Conservation (phyloP, 148 eudicot genomes). For the Gaultheria prostrata region DNA sequence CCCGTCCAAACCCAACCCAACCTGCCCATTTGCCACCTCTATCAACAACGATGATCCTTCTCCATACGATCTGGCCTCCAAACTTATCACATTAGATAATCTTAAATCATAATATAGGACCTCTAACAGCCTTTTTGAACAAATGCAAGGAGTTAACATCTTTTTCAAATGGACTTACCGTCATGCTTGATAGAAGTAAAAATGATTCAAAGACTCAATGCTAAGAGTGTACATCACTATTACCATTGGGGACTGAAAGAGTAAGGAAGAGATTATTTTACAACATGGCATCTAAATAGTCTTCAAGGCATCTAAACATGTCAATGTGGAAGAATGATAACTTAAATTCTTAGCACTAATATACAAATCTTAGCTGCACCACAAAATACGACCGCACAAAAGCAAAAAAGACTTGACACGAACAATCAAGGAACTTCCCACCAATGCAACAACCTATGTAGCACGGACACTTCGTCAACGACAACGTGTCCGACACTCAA, state of each 20-base stretch:
- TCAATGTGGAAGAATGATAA: background rate
- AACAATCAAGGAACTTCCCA: background rate
- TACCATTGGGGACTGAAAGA: background rate
- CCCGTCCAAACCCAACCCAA: too few species aligned
- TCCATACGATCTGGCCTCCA: background rate
- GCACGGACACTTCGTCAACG: too few species aligned
- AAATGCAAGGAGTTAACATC: background rate
- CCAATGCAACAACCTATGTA: background rate
- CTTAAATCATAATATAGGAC: background rate
- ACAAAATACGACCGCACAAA: background rate
- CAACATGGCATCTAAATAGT: background rate
- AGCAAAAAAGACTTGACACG: background rate
- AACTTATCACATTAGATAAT: background rate
- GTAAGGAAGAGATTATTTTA: background rate
- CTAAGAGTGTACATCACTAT: background rate
- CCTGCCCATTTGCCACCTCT: too few species aligned
- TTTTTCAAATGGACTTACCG: background rate
- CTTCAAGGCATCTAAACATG: constrained; percentile 1
- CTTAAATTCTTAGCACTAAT: background rate
- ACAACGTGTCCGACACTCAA: too few species aligned
- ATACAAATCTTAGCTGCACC: background rate
- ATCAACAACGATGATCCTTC: background rate
- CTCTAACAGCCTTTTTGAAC: background rate
- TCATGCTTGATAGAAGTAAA: background rate
- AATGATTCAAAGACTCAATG: background rate